Conservation (phyloP, 768 basidiomycete genomes). For the Pisolithus albus region DNA sequence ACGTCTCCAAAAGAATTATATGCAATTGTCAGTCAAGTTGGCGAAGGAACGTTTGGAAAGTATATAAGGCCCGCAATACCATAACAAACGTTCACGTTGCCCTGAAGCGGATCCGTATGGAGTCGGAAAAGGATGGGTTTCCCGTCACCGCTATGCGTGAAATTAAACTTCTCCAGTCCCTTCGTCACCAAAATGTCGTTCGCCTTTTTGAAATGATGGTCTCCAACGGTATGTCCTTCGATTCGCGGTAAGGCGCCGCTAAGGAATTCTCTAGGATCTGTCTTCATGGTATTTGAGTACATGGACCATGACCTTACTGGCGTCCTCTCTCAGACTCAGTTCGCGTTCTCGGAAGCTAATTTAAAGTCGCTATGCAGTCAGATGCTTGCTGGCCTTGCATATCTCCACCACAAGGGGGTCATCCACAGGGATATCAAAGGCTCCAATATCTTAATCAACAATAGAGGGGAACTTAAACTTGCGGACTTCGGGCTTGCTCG, state of each 20-base stretch:
- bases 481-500: slow-evolving; percentile 97
- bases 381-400: slow-evolving; percentile 91
- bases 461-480: slow-evolving; percentile 87
- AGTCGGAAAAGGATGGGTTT: slow-evolving; percentile 94
- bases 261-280: slow-evolving; percentile 55
- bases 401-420: slow-evolving; percentile 92
- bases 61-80: slow-evolving; percentile 89
- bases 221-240: slow-evolving; percentile 63
- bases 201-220: slow-evolving; percentile 98
- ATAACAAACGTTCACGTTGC: slow-evolving; percentile 76
- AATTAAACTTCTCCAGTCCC: slow-evolving; percentile 91
- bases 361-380: slow-evolving; percentile 94
- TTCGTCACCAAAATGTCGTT: slow-evolving; percentile 87
- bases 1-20: slow-evolving; percentile 55
- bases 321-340: slow-evolving; percentile 83
- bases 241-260: neutral
- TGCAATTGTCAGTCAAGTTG: slow-evolving; percentile 86
- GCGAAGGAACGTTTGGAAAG: slow-evolving; percentile 98
- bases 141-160: slow-evolving; percentile 99
- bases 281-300: slow-evolving; percentile 99
- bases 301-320: slow-evolving; percentile 99
- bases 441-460: slow-evolving; percentile 93
- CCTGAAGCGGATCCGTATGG: slow-evolving; percentile 96
- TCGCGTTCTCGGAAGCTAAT: slow-evolving; percentile 78
- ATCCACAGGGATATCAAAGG: slow-evolving; percentile 99